Evolutionary conservation across 106 monocot species (phyloP).

Genomic region (Xerophyta viscosa): DNA sequence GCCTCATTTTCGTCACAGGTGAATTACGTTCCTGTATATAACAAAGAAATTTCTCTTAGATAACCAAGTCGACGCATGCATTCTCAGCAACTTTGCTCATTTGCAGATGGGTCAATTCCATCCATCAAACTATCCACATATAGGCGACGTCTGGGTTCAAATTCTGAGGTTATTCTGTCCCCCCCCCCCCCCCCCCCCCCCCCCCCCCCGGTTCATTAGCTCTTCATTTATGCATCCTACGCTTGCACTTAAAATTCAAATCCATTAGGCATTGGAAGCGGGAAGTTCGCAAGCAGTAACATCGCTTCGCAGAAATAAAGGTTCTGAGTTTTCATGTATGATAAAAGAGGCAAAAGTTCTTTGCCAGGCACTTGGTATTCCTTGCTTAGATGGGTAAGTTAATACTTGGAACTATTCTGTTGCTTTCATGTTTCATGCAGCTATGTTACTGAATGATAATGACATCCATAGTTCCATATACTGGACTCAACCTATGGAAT

Average conservation of each 20-base stretch:
- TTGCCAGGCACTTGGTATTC: constrained; percentile 77
- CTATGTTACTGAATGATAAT: no score
- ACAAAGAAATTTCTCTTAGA: no score
- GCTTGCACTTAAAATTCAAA: neutral
- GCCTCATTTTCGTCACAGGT: constrained; percentile 78
- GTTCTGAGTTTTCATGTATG: constrained; percentile 87
- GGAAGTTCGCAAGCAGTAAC: constrained; percentile 22
- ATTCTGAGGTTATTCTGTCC: constrained; percentile 25
- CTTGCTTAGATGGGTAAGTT: constrained; percentile 90
- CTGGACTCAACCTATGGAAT: no score
- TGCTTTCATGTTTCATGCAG: no score
- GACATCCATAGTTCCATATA: no score
- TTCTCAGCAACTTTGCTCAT: neutral
- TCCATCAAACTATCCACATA: constrained; percentile 75
- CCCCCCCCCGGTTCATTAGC: no score
- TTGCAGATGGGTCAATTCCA: constrained; percentile 88
- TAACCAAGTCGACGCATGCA: no score
- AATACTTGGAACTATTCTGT: no score
- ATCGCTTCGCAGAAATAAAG: constrained; percentile 70
- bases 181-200: no score
- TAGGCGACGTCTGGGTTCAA: constrained; percentile 47
- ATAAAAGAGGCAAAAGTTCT: constrained; percentile 85
- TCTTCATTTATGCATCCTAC: neutral
- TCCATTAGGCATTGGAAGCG: constrained; percentile 31
- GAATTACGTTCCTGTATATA: neutral